Evolutionary conservation across 1,139 yeast genomes (phyloP), one percentile per base, ranked within the genome.

Genomic region (Hemisphaericaspora lyxosophila): DNA sequence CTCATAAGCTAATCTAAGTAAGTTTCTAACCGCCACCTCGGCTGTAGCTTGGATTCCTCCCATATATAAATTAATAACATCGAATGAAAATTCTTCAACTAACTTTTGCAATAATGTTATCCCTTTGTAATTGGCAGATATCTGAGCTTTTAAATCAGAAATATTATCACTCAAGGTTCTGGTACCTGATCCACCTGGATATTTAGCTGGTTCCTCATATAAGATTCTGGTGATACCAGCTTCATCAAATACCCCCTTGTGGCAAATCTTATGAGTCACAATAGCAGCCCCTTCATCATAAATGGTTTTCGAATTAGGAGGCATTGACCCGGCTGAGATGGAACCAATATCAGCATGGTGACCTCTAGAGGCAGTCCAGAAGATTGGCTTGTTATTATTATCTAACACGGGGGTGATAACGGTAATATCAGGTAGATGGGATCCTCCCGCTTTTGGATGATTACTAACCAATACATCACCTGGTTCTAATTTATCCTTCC

Each of bases 391-490:
- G 19, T 60, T 60, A 22, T 56, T 46, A 3, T 50, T 42, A 44
- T 62, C 60, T 40, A 65, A 55, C 1, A 78, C 78, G 2, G 84
- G 84, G 7, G 89, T 82, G 11, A 85, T 82, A 4, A 88, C 88
- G 0, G 94, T 86, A 35, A 85, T 81, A 64, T 86, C 95, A 0
- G 95, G 94, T 42, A 85, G 67, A 62, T 85, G 95, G 0, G 90
- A 81, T 1, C 94, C 94, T 18, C 94, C 94, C 42, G 81, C 81
- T 16, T 74, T 80, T 2, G 95, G 95, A 53, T 85, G 94, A 53
- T 85, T 85, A 1, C 89, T 78, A 5, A 84, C 82, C 23, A 85
- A 59, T 1, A 85, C 92, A 60, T 85, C 94, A 18, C 94, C 94
- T 7, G 76, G 80, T 40, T 74, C 62, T 45, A 78, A 57, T 29